A percentile compares a stretch with the other conserved stretches of the same genome.
phyloP scores from a whole-genome alignment of 805 yeast genomes.

The Tetrapisispora pingtungensis region DNA sequence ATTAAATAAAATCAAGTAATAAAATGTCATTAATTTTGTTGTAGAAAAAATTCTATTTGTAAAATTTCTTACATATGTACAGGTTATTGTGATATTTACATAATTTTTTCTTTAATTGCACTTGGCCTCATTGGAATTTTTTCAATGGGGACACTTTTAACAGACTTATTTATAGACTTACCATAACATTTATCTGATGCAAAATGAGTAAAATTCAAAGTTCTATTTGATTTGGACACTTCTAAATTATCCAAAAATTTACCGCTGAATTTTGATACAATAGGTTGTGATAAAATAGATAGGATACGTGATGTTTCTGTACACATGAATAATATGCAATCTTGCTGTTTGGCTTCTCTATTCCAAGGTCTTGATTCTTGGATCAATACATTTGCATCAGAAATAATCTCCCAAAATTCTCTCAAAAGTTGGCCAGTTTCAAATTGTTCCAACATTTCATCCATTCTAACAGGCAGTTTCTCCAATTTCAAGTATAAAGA shows the following conservation, averaged over 20 bases:
- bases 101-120: neutral
- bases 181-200: constrained; percentile 62
- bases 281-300: constrained; percentile 58
- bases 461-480: constrained; percentile 32
- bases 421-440: constrained; percentile 48
- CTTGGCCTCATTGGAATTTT: neutral
- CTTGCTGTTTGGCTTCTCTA: constrained; percentile 32
- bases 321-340: constrained; percentile 50
- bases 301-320: constrained; percentile 62
- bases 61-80: too few species aligned
- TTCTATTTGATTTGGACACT: constrained; percentile 38
- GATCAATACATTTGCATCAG: constrained; percentile 53
- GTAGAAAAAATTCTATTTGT: too few species aligned
- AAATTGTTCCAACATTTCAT: constrained; percentile 35
- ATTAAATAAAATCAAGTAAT: neutral
- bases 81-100: neutral
- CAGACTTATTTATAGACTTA: constrained; percentile 39
- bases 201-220: constrained; percentile 35
- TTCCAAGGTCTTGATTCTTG: constrained; percentile 75
- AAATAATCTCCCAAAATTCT: constrained; percentile 49
- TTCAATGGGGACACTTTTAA: constrained; percentile 38
- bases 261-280: constrained; percentile 57
- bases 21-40: too few species aligned
- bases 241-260: constrained; percentile 52
- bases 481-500: constrained; percentile 30